A percentile compares a stretch with the other conserved stretches of the same genome.
These are phyloP conservation scores for Purshia tridentata DNA, from an alignment of 306 rosid genomes.

Conservation along the genomic window DNA sequence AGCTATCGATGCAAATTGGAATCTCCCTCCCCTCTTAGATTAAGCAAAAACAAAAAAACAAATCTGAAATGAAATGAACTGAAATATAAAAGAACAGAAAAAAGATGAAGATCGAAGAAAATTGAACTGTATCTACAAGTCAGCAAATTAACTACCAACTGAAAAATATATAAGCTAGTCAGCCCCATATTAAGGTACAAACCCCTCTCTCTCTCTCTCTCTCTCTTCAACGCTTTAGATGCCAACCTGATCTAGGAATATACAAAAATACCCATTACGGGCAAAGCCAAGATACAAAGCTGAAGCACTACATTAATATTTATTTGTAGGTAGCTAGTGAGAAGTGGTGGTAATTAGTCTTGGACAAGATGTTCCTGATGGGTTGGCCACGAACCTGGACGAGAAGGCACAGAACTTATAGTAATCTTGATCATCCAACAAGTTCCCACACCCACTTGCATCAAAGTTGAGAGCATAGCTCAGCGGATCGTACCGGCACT, in stretches of 20 bases:
- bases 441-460: slow-evolving; percentile 53
- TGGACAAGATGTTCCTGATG: slow-evolving; percentile 34
- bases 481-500: slow-evolving; percentile 74
- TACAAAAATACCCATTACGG: slow-evolving; percentile 6
- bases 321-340: slow-evolving; percentile 19
- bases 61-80: background rate
- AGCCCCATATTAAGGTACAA: background rate
- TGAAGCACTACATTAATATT: background rate
- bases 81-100: slow-evolving; percentile 12
- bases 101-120: background rate
- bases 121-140: background rate
- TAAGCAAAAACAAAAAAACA: background rate
- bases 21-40: no score
- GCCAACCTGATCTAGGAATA: background rate
- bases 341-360: slow-evolving; percentile 27
- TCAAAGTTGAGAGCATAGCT: slow-evolving; percentile 87
- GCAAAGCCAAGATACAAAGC: background rate
- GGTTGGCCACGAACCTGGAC: slow-evolving; percentile 67
- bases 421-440: slow-evolving; percentile 60
- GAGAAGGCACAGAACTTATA: slow-evolving; percentile 73
- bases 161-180: background rate
- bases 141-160: background rate
- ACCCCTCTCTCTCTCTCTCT: slow-evolving; percentile 5
- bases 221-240: background rate
- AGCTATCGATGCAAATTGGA: no score